Evolutionary conservation across 805 yeast species (phyloP).

Genomic region (Schwanniomyces sp.): DNA sequence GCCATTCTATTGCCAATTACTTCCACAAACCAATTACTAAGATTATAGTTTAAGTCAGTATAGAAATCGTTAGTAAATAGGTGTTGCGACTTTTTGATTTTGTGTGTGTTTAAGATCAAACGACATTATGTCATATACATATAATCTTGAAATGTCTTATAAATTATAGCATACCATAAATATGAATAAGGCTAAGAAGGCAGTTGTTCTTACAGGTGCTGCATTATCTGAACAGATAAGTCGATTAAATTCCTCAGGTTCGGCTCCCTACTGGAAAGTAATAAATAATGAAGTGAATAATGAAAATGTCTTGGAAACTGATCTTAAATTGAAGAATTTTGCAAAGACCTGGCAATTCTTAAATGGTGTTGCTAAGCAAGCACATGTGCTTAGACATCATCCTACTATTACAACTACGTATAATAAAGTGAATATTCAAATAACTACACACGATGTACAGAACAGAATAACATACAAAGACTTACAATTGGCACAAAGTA

Average conservation of each 20-base stretch:
- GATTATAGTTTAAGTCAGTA: not conserved
- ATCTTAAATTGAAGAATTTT: slow-evolving; percentile 48
- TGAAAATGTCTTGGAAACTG: slow-evolving; percentile 23
- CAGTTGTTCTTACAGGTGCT: not conserved
- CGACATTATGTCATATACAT: not conserved
- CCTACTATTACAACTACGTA: slow-evolving; percentile 68
- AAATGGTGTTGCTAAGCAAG: slow-evolving; percentile 54
- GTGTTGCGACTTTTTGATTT: not conserved
- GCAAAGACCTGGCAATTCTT: slow-evolving; percentile 69
- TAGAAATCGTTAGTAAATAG: not conserved
- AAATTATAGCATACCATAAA: too few species aligned
- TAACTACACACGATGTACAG: slow-evolving; percentile 66
- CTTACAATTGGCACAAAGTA: slow-evolving; percentile 51
- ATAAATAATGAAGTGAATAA: not conserved
- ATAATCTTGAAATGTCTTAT: not conserved
- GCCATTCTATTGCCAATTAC: slow-evolving; percentile 16
- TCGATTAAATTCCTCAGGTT: not conserved
- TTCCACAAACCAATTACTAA: not conserved
- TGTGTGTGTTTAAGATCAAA: not conserved
- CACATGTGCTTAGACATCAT: slow-evolving; percentile 65
- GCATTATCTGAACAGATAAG: slow-evolving; percentile 4
- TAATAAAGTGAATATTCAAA: slow-evolving; percentile 51
- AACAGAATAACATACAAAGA: slow-evolving; percentile 55
- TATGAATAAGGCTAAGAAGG: not conserved
- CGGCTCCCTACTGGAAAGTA: slow-evolving; percentile 4